A percentile compares a stretch with the other conserved stretches of the same genome.
These are phyloP conservation scores for Claviceps sp. DNA, from an alignment of 2,329 filamentous ascomycete genomes.

Conservation along the genomic window DNA sequence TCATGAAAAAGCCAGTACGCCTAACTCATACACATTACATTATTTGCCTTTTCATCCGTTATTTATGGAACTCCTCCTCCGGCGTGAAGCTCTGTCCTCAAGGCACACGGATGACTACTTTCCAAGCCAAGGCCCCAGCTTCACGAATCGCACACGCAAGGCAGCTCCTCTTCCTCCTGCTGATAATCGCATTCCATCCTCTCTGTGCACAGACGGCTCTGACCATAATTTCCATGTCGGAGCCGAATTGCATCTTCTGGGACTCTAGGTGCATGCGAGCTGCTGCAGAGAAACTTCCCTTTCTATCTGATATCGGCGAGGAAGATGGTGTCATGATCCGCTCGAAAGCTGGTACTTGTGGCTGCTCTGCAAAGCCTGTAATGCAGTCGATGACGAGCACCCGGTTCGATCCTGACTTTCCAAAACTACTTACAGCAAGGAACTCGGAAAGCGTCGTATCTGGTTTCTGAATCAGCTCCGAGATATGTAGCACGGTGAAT, in stretches of 20 bases:
- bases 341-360: constrained; percentile 34
- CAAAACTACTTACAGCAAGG: constrained; percentile 22
- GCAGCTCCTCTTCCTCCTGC: constrained; percentile 53
- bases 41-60: background rate
- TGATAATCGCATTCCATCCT: constrained; percentile 62
- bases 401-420: constrained; percentile 16
- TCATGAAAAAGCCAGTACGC: background rate
- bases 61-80: background rate
- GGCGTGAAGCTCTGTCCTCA: background rate
- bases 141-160: constrained; percentile 63
- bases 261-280: constrained; percentile 44
- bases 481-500: constrained; percentile 46
- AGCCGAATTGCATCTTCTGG: constrained; percentile 43
- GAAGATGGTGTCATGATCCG: constrained; percentile 17
- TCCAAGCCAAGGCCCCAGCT: constrained; percentile 56
- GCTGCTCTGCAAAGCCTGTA: constrained; percentile 34
- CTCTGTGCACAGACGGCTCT: constrained; percentile 61
- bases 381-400: constrained; percentile 53
- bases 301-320: constrained; percentile 19
- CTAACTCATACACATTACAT: background rate
- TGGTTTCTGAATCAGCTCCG: constrained; percentile 37
- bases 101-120: constrained; percentile 49
- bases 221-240: constrained; percentile 56
- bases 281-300: constrained; percentile 27
- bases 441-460: constrained; percentile 33